A percentile compares a stretch with the other conserved stretches of the same genome.
Evolutionary conservation across 176 grass and related monocot genomes (phyloP).

Genomic region (maize (Zea mays)): Zm-B73-REFERENCE-NAM-5.0 NC_050099.1:183689501-183690000

Average conservation of each 20-base stretch:
- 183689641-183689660: constrained; percentile 81
- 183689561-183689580: constrained; percentile 79
- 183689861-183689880: constrained; percentile 74
- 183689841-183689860: constrained; percentile 89
- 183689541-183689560: not conserved
- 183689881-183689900: constrained; percentile 63
- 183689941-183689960: constrained; percentile 45
- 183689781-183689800: constrained; percentile 90
- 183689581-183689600: constrained; percentile 74
- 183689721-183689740: not conserved
- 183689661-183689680: not conserved
- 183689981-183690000: constrained; percentile 53
- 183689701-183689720: not conserved
- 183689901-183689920: constrained; percentile 76
- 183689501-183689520: not conserved
- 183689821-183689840: constrained; percentile 74
- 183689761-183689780: constrained; percentile 44
- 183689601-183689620: constrained; percentile 38
- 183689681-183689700: too few relatives aligned
- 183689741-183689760: too few relatives aligned
- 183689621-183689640: constrained; percentile 69
- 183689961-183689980: constrained; percentile 53
- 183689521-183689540: not conserved
- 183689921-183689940: constrained; percentile 89
- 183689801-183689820: constrained; percentile 85